These are phyloP conservation scores for Tricholomella constricta DNA, from an alignment of 768 basidiomycete genomes.

Conservation along the genomic window DNA sequence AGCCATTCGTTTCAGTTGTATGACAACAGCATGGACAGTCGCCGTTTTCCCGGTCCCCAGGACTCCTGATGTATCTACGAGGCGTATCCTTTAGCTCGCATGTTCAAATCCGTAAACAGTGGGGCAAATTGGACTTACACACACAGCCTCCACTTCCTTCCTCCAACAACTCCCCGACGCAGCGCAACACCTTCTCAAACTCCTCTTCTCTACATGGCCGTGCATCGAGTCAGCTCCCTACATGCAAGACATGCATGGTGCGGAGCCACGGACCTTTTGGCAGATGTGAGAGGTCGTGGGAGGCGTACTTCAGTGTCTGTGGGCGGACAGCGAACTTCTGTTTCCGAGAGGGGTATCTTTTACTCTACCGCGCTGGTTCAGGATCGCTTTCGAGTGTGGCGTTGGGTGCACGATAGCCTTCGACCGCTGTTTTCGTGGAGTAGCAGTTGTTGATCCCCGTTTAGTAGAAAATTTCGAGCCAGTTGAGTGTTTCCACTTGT, in stretches of 20 bases:
- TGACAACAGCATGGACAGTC: slow-evolving; percentile 90
- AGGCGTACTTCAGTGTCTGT: slow-evolving; percentile 24
- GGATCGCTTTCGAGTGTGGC: slow-evolving; percentile 73
- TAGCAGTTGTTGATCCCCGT: slow-evolving; percentile 20
- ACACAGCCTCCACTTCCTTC: slow-evolving; percentile 95
- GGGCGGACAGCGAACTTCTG: slow-evolving; percentile 31
- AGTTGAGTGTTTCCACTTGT: slow-evolving; percentile 45
- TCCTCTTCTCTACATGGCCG: slow-evolving; percentile 90
- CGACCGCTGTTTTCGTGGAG: slow-evolving; percentile 34
- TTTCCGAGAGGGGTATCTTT: slow-evolving; percentile 14
- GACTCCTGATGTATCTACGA: slow-evolving; percentile 90
- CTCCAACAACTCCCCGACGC: slow-evolving; percentile 84
- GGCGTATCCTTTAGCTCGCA: background rate
- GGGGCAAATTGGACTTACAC: slow-evolving; percentile 59
- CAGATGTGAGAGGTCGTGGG: slow-evolving; percentile 44
- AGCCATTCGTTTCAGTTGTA: slow-evolving; percentile 89
- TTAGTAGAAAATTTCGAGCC: slow-evolving; percentile 24
- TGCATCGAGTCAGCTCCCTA: slow-evolving; percentile 87
- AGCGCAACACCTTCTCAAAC: slow-evolving; percentile 71
- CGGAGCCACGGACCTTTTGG: slow-evolving; percentile 86
- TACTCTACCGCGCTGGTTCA: slow-evolving; percentile 44
- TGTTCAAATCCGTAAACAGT: background rate
- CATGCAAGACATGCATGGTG: slow-evolving; percentile 90
- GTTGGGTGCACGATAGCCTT: slow-evolving; percentile 61
- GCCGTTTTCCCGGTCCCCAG: slow-evolving; percentile 99